Evolutionary conservation across 78 protist genomes (phyloP).

Genomic region (Creolimax fragrantissima): DNA sequence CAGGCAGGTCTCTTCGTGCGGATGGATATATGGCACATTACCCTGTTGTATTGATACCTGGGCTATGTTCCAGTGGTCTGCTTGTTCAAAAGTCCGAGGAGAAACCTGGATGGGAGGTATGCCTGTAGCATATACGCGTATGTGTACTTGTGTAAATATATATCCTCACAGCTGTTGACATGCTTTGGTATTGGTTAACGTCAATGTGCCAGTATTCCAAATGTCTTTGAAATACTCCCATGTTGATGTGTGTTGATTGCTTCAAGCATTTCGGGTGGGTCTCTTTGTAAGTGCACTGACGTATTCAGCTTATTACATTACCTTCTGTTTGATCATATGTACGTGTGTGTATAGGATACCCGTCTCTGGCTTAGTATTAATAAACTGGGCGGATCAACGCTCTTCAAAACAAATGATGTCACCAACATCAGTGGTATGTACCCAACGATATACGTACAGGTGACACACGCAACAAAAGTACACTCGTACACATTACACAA

Average conservation of each 20-base stretch:
- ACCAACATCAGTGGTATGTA: background rate
- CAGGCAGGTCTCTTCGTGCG: background rate
- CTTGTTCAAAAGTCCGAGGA: background rate
- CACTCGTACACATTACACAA: too few relatives aligned
- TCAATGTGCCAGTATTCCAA: too few relatives aligned
- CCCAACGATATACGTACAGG: too few relatives aligned
- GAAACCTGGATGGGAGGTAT: background rate
- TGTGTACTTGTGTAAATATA: background rate
- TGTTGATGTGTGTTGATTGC: too few relatives aligned
- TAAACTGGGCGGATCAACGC: background rate
- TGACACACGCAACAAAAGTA: too few relatives aligned
- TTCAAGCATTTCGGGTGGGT: too few relatives aligned
- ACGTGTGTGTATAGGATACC: background rate
- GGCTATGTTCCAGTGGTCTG: conserved; percentile 7
- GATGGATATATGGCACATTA: background rate
- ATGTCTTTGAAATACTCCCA: too few relatives aligned
- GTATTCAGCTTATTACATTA: background rate
- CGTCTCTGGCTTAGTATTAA: background rate
- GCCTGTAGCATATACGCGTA: background rate
- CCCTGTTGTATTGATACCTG: background rate
- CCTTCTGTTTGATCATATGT: background rate
- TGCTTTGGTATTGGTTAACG: too few relatives aligned
- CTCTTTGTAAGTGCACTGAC: background rate
- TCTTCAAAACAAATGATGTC: background rate
- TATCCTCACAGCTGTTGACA: too few relatives aligned